Percentiles rank a stretch among this genome's conserved stretches.
phyloP scores from a whole-genome alignment of 2,329 filamentous ascomycete species.

The Aureobasidium namibiae region DNA sequence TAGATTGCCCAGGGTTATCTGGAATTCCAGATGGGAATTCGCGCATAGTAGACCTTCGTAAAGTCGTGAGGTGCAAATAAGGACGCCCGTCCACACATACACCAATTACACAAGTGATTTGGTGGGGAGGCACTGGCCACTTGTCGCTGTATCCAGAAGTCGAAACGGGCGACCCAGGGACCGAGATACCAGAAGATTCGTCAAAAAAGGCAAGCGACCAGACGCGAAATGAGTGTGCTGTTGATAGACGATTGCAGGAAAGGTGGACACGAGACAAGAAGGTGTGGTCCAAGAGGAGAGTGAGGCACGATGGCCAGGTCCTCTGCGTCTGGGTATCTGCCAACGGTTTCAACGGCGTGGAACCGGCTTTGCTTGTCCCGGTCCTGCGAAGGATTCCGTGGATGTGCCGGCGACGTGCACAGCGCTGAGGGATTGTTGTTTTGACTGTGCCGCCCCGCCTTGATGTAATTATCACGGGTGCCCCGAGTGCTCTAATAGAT shows the following conservation, averaged over 20 bases:
- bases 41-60: conserved; percentile 6
- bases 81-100: conserved; percentile 1
- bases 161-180: not conserved
- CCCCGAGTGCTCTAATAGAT: not conserved
- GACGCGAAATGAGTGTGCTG: not conserved
- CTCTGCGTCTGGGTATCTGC: not conserved
- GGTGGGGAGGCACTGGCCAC: conserved; percentile 11
- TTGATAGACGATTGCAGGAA: not conserved
- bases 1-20: conserved; percentile 1
- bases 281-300: not conserved
- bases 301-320: not conserved
- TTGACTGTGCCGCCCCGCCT: conserved; percentile 7
- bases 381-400: not conserved
- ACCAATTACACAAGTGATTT: conserved; percentile 12
- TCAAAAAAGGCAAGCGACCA: not conserved
- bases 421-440: not conserved
- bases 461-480: not conserved
- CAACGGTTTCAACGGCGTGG: conserved; percentile 5
- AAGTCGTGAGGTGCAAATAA: conserved; percentile 10
- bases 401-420: not conserved
- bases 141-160: not conserved
- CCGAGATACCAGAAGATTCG: not conserved
- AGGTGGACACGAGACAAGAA: not conserved
- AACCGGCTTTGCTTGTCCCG: conserved; percentile 5
- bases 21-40: not conserved